Percentiles rank a stretch among this genome's conserved stretches.
Evolutionary conservation across 331 rosid genomes (phyloP).

Genomic region (Stylosanthes scabra): DNA sequence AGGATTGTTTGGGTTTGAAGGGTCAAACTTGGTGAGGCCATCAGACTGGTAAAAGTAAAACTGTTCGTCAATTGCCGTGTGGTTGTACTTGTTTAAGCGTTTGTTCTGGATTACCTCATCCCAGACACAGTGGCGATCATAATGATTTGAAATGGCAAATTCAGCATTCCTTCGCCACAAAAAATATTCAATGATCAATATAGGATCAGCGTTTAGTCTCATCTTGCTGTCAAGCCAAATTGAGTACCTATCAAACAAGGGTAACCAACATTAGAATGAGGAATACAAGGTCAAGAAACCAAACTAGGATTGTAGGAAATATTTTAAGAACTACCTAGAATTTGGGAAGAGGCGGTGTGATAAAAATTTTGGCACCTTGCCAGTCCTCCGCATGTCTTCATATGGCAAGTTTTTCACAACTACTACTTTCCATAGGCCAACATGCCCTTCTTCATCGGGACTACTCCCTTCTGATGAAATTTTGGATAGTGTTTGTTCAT

Average conservation of each 20-base stretch:
- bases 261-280: slow-evolving; percentile 30
- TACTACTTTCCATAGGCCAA: slow-evolving; percentile 89
- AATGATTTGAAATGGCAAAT: slow-evolving; percentile 96
- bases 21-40: slow-evolving; percentile 86
- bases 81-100: slow-evolving; percentile 90
- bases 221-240: slow-evolving; percentile 99
- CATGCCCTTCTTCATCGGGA: slow-evolving; percentile 73
- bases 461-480: slow-evolving; percentile 72
- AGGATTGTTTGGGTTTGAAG: slow-evolving; percentile 61
- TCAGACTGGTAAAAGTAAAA: slow-evolving; percentile 79
- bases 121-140: slow-evolving; percentile 96
- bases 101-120: slow-evolving; percentile 97
- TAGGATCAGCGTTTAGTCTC: slow-evolving; percentile 88
- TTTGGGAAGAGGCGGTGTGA: slow-evolving; percentile 93
- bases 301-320: slow-evolving; percentile 32
- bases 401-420: slow-evolving; percentile 80
- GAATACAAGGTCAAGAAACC: slow-evolving; percentile 30
- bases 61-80: slow-evolving; percentile 84
- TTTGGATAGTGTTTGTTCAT: slow-evolving; percentile 76
- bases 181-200: slow-evolving; percentile 85
- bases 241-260: slow-evolving; percentile 73
- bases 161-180: slow-evolving; percentile 89
- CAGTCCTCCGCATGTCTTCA: slow-evolving; percentile 94
- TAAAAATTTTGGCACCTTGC: slow-evolving; percentile 97
- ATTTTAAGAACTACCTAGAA: slow-evolving; percentile 68